Base-by-base conservation (phyloP, 2,329 filamentous ascomycete genomes). In the Exophiala xenobiotica region DNA sequence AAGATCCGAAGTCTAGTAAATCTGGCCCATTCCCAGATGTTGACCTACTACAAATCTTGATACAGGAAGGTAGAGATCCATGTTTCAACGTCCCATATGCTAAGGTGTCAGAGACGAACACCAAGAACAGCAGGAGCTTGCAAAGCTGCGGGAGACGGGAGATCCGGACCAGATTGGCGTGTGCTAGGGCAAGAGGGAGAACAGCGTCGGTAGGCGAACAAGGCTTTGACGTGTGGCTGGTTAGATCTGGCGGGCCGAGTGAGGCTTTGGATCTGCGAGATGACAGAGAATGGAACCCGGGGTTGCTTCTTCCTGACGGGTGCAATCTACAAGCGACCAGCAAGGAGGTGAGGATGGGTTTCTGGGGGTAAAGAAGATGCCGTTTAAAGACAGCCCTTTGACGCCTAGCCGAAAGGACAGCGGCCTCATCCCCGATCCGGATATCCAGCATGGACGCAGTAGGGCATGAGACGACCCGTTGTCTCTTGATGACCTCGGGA, bases 41-140 rank as follows among this genome's bases (percentile, higher is more conserved):
- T 33, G 24, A 46, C 38, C 20, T 40, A 40, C 49, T 53, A 53
- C 55, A 58, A 53, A 55, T 55, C 49, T 26, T 58, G 55, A 58
- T 44, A 58, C 55, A 42, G 55, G 49, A 51, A 22, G 24, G 23
- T 48, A 41, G 38, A 48, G 42, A 16, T 26, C 33, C 19, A 35
- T 18, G 55, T 58, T 58, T 58, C 55, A 58, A 51, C 38, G 20
- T 41, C 27, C 22, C 23, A 39, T 37, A 26, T 49, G 35, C 46
- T 26, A 37, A 18, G 44, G 51, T 57, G 41, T 50, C 51, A 54
- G 38, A 37, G 40, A 52, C 26, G 24, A 46, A 51, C 43, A 43
- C 4, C 38, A 44, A 22, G 35, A 24, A 35, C 4, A 16, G 19
- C 8, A 31, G 38, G 31, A 47, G 38, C 23, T 6, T 42, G 7